Percentiles rank a stretch among this genome's conserved stretches.
These are phyloP conservation scores for Hypoxylon lienhwacheense DNA, from an alignment of 495 filamentous ascomycete species.

Conservation along the genomic window DNA sequence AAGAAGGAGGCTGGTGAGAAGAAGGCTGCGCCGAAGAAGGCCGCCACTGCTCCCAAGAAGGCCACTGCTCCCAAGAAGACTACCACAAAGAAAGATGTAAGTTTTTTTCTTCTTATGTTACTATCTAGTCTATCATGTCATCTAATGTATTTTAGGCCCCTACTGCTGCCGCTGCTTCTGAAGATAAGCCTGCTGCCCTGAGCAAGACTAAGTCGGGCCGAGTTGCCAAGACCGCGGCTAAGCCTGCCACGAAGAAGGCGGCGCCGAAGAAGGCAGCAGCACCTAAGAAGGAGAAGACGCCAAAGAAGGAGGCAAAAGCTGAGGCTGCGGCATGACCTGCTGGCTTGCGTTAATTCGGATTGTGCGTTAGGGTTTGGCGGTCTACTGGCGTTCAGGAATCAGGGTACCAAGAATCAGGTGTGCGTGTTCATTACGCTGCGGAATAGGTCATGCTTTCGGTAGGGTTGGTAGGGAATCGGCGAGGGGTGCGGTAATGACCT, in stretches of 20 bases:
- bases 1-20: conserved; percentile 53
- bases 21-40: conserved; percentile 55
- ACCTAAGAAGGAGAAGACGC: conserved; percentile 65
- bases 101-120: conserved; percentile 13
- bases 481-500: conserved; percentile 12
- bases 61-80: conserved; percentile 58
- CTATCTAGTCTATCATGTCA: background rate
- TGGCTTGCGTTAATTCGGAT: conserved; percentile 29
- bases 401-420: conserved; percentile 33
- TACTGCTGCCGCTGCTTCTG: conserved; percentile 67
- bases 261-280: conserved; percentile 60
- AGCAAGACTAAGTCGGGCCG: conserved; percentile 91
- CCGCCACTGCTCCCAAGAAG: conserved; percentile 57
- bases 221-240: conserved; percentile 68
- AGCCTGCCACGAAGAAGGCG: conserved; percentile 62
- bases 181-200: conserved; percentile 72
- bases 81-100: conserved; percentile 48
- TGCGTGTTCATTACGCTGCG: conserved; percentile 28
- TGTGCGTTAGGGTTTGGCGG: conserved; percentile 29
- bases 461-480: conserved; percentile 25
- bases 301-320: conserved; percentile 63
- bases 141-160: conserved; percentile 42
- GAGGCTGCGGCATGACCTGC: conserved; percentile 43
- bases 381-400: conserved; percentile 39
- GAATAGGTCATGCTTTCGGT: conserved; percentile 28